Conservation (phyloP, 2,329 filamentous ascomycete genomes). For the Colletotrichum sp. region DNA sequence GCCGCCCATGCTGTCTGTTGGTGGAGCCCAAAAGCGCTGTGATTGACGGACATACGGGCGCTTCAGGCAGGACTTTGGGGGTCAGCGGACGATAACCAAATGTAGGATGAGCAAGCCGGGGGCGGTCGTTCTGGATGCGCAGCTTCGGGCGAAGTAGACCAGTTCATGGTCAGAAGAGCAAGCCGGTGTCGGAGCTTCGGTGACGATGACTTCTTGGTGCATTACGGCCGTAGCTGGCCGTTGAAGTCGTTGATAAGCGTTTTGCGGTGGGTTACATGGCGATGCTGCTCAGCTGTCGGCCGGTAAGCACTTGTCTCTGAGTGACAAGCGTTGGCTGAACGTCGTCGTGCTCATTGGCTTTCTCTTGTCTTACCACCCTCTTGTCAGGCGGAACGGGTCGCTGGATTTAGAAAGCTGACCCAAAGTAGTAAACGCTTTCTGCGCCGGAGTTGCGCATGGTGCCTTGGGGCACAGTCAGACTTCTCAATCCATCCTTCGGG, state of each 20-base stretch:
- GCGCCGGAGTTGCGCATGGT: not conserved
- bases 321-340: not conserved
- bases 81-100: not conserved
- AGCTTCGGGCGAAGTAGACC: not conserved
- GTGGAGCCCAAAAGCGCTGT: not conserved
- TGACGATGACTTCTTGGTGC: not conserved
- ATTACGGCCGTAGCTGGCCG: not conserved
- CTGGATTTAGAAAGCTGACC: constrained; percentile 6
- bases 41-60: not conserved
- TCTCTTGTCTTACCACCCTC: not conserved
- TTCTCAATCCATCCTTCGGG: not conserved
- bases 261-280: not conserved
- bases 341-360: not conserved
- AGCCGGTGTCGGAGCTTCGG: not conserved
- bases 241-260: not conserved
- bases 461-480: not conserved
- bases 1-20: not conserved
- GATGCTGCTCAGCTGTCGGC: not conserved
- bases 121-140: not conserved
- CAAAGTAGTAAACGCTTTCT: not conserved
- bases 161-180: not conserved
- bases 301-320: not conserved
- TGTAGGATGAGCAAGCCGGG: not conserved
- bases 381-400: not conserved
- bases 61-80: not conserved